Conservation (phyloP, 768 basidiomycete genomes). For the Hericium rajendrae region DNA sequence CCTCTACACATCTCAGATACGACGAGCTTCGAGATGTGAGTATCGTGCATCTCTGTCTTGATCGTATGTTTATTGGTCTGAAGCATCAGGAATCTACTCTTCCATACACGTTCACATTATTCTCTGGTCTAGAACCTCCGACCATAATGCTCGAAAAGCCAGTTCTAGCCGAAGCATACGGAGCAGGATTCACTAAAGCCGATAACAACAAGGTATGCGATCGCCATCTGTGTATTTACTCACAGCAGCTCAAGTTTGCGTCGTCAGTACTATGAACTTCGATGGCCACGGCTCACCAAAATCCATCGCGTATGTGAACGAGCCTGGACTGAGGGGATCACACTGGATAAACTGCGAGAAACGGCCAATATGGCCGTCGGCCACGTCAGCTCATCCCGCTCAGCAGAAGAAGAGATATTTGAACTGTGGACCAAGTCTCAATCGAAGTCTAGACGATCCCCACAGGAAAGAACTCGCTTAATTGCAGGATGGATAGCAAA, state of each 20-base stretch:
- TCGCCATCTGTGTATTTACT: not conserved
- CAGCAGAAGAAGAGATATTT: slow-evolving; percentile 37
- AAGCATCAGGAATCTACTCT: slow-evolving; percentile 22
- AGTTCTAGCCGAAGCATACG: slow-evolving; percentile 62
- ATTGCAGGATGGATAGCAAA: slow-evolving; percentile 34
- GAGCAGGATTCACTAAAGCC: slow-evolving; percentile 78
- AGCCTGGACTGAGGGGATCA: slow-evolving; percentile 47
- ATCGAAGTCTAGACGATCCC: slow-evolving; percentile 29
- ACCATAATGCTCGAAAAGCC: slow-evolving; percentile 49
- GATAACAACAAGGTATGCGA: slow-evolving; percentile 38
- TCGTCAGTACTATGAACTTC: slow-evolving; percentile 66
- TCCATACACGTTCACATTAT: slow-evolving; percentile 48
- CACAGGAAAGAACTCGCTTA: slow-evolving; percentile 29
- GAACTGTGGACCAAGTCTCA: slow-evolving; percentile 30
- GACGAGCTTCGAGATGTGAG: slow-evolving; percentile 15
- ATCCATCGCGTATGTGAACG: slow-evolving; percentile 52
- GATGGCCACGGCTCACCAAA: slow-evolving; percentile 76
- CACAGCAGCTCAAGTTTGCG: not conserved
- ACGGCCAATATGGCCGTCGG: slow-evolving; percentile 49
- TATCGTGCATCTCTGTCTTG: not conserved
- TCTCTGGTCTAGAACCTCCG: slow-evolving; percentile 40
- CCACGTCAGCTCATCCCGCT: slow-evolving; percentile 39
- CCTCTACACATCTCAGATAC: slow-evolving; percentile 29
- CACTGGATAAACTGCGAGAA: slow-evolving; percentile 39
- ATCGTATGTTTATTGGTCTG: not conserved